These are phyloP conservation scores for Trametes cubensis DNA, from an alignment of 768 basidiomycete genomes.

Conservation along the genomic window DNA sequence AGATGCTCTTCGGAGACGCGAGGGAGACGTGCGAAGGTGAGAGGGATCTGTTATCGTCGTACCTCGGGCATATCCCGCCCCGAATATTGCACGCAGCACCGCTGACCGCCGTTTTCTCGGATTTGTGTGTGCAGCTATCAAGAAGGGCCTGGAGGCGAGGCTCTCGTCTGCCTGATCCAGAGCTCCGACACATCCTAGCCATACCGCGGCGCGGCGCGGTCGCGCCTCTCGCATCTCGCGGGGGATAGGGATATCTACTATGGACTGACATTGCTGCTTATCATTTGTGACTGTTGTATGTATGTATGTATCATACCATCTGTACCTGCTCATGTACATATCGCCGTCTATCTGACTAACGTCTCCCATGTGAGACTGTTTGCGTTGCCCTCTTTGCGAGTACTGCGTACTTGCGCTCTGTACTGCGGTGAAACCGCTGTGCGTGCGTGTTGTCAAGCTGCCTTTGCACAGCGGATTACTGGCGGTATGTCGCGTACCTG, in stretches of 20 bases:
- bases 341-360: background rate
- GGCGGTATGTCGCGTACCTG: no score
- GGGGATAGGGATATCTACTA: no score
- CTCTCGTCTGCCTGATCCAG: constrained; percentile 12
- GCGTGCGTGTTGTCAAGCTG: no score
- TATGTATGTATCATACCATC: constrained; percentile 12
- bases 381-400: no score
- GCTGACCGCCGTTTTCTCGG: background rate
- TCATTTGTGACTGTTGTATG: constrained; percentile 11
- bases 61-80: background rate
- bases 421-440: no score
- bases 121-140: constrained; percentile 32
- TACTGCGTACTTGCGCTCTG: no score
- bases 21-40: constrained; percentile 87
- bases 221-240: no score
- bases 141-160: constrained; percentile 36
- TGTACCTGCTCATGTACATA: background rate
- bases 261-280: background rate
- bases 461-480: no score
- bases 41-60: background rate
- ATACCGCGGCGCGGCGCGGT: no score
- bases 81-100: background rate
- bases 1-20: constrained; percentile 92
- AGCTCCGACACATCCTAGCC: no score
- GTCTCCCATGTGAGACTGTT: background rate